These are phyloP conservation scores for Colletotrichum sojae DNA, from an alignment of 2,329 filamentous ascomycete genomes.

Conservation along the genomic window DNA sequence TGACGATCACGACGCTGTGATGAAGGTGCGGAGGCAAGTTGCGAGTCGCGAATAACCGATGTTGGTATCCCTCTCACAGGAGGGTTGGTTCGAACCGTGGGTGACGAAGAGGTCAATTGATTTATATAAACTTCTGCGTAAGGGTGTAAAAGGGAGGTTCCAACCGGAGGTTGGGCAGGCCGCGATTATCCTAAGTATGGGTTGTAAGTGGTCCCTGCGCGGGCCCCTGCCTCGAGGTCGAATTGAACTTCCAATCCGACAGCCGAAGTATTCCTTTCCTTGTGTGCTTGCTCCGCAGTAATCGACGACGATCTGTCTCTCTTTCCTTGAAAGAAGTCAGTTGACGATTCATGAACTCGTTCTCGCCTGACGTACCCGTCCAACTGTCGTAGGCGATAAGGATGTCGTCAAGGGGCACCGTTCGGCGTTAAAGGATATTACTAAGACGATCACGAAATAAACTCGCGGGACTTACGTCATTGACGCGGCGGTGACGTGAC, in stretches of 20 bases:
- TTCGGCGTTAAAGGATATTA: not conserved
- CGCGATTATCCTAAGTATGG: too few relatives aligned
- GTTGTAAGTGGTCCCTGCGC: too few relatives aligned
- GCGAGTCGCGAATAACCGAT: not conserved
- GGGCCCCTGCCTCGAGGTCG: too few relatives aligned
- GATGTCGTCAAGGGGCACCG: not conserved
- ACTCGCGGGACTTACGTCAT: conserved; percentile 32
- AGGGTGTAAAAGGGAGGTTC: too few relatives aligned
- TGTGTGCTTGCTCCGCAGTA: not conserved
- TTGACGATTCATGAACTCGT: conserved; percentile 7
- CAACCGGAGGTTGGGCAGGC: too few relatives aligned
- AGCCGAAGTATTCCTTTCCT: too few relatives aligned
- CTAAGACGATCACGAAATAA: not conserved
- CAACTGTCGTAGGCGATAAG: not conserved
- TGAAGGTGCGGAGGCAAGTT: not conserved
- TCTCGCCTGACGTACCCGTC: not conserved
- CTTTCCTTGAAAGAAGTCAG: not conserved
- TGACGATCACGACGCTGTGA: not conserved
- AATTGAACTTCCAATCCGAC: too few relatives aligned
- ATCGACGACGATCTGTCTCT: not conserved
- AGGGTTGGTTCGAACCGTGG: too few relatives aligned
- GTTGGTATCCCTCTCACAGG: too few relatives aligned
- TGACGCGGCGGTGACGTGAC: conserved; percentile 36
- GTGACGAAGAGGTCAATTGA: too few relatives aligned
- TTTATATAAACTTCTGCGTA: too few relatives aligned